phyloP scores from a whole-genome alignment of 768 basidiomycete species.

The Mycena galopus region DNA sequence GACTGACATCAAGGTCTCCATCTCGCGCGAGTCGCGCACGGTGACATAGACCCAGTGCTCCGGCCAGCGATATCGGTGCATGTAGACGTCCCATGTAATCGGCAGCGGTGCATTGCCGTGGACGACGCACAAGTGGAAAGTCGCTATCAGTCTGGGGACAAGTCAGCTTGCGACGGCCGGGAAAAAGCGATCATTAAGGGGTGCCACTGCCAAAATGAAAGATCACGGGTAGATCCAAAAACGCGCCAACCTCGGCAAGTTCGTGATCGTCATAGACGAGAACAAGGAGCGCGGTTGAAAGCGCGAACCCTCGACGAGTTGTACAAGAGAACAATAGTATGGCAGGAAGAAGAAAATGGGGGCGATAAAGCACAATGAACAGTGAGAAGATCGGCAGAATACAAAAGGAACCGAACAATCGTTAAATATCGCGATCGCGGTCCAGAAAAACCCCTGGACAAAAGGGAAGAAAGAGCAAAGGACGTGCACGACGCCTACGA shows the following conservation, averaged over 20 bases:
- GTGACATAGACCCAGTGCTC: constrained; percentile 9
- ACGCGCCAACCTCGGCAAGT: not conserved
- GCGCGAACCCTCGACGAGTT: too few species aligned
- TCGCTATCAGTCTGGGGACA: constrained; percentile 19
- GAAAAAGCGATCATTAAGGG: too few species aligned
- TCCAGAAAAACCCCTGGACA: too few species aligned
- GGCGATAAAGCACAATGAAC: too few species aligned
- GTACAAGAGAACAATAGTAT: too few species aligned
- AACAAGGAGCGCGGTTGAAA: not conserved
- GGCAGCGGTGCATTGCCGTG: constrained; percentile 1
- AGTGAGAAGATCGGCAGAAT: too few species aligned
- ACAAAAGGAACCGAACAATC: too few species aligned
- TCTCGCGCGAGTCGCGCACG: constrained; percentile 12
- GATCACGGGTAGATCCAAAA: not conserved
- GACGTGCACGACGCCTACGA: too few species aligned
- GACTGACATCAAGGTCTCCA: constrained; percentile 25
- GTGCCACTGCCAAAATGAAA: not conserved
- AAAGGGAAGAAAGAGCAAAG: too few species aligned
- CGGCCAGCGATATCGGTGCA: not conserved
- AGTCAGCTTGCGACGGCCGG: not conserved
- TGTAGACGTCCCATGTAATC: constrained; percentile 6
- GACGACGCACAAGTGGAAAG: constrained; percentile 4
- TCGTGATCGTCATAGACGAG: too few species aligned
- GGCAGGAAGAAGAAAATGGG: too few species aligned
- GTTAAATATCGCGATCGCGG: too few species aligned